Evolutionary conservation across 2,329 filamentous ascomycete species (phyloP).

Genomic region (Knufia petricola): DNA sequence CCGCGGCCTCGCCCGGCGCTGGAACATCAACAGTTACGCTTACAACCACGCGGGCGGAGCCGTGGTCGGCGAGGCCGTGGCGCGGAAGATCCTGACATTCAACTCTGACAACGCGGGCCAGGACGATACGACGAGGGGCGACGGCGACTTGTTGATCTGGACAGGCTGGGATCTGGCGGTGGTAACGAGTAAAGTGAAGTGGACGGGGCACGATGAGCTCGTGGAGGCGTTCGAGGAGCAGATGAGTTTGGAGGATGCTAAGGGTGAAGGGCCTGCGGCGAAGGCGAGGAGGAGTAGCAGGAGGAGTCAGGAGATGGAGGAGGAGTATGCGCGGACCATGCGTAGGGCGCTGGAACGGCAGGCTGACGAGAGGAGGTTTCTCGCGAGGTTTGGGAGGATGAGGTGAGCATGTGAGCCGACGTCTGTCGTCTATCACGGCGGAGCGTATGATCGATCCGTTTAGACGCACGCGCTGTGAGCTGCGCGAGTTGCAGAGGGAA

Average conservation of each 20-base stretch:
- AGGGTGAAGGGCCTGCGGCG: too few species aligned
- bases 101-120: too few species aligned
- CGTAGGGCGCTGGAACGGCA: conserved; percentile 64
- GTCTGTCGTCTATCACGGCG: too few species aligned
- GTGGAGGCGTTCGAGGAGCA: conserved; percentile 34
- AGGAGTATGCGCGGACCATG: conserved; percentile 63
- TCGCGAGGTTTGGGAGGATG: conserved; percentile 53
- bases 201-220: conserved; percentile 27
- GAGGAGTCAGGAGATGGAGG: conserved; percentile 41
- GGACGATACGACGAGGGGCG: conserved; percentile 42
- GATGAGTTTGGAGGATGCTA: conserved; percentile 23
- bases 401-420: too few species aligned
- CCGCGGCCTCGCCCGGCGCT: conserved; percentile 38
- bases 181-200: conserved; percentile 27
- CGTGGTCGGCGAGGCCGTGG: conserved; percentile 13
- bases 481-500: too few species aligned
- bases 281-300: too few species aligned
- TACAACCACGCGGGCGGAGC: conserved; percentile 11
- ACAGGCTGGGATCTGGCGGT: conserved; percentile 77
- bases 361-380: conserved; percentile 67
- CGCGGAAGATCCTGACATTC: conserved; percentile 22
- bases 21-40: conserved; percentile 47
- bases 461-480: too few species aligned
- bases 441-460: too few species aligned
- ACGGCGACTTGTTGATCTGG: conserved; percentile 79